A percentile compares a stretch with the other conserved stretches of the same genome.
phyloP scores from a whole-genome alignment of 495 filamentous ascomycete species.

The Aspergillus leporis region DNA sequence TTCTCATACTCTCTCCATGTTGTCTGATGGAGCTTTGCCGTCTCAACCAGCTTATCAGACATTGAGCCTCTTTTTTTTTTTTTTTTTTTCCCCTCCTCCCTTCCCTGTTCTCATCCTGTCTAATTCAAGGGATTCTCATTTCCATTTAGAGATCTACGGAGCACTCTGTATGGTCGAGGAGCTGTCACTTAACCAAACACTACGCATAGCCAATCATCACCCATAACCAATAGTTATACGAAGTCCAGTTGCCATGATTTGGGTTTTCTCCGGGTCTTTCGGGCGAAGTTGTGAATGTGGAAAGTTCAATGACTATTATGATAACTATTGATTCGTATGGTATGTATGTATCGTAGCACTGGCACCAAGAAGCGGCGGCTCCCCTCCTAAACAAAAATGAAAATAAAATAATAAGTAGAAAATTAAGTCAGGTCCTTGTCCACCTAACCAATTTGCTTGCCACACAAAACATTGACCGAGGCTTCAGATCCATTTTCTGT shows the following conservation, averaged over 20 bases:
- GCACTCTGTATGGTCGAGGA: background rate
- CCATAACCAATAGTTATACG: background rate
- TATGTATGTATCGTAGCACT: no score
- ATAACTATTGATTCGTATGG: background rate
- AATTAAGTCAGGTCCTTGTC: background rate
- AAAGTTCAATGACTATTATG: background rate
- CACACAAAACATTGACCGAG: constrained; percentile 9
- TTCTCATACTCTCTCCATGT: background rate
- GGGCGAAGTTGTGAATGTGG: background rate
- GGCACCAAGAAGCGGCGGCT: background rate
- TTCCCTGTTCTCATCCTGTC: background rate
- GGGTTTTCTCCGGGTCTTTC: background rate
- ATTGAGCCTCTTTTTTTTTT: background rate
- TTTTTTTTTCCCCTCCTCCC: background rate
- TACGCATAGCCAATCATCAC: background rate
- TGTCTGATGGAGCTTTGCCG: background rate
- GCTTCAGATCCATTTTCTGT: constrained; percentile 10
- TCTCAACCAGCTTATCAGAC: background rate
- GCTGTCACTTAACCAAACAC: constrained; percentile 1
- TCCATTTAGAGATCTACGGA: constrained; percentile 3
- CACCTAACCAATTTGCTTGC: constrained; percentile 6
- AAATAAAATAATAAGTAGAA: background rate
- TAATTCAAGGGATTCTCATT: background rate
- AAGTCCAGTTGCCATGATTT: background rate
- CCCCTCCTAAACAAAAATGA: background rate